Evolutionary conservation across 441 rosid genomes (phyloP), one percentile per base, ranked within the genome.

Genomic region (Codiaeum variegatum): DNA sequence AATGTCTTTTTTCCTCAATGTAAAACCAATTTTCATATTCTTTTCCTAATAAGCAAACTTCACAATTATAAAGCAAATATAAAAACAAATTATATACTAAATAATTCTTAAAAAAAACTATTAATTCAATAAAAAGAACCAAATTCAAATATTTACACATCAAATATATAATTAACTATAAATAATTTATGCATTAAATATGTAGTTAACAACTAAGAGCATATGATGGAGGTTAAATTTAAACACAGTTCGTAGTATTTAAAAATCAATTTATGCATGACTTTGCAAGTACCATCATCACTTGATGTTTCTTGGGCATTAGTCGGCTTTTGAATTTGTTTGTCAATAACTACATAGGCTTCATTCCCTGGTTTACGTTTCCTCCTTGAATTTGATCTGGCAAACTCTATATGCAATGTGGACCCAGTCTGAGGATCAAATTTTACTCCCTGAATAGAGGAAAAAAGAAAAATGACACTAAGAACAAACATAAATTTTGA

Each of bases 401-500:
- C 96, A 73, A 93, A 75, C 73, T 93, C 96, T 75, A 93, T 86
- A 85, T 87, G 98, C 77, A 91, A 78, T 72, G 72, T 78, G 31
- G 89, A 87, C 67, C 94, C 97, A 40, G 86, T 77, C 69, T 91
- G 96, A 63, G 92, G 98, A 80, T 90, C 97, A 76, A 93, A 93
- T 83, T 90, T 91, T 62, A 86, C 85, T 66, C 94, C 98, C 97
- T 91, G 63, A 34, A 77, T 40, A 77, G 52, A 65, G 69, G 44
- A 68, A 76, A 60, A 74, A 55, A 67, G 61, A 42, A 73, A 81
- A 56, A 61, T 34, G 72, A 26, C 54, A 52, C 23, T 31, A 31
- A 66, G 21, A 60, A 69, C 31, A 26, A 18, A 21, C 51, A 31
- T 7, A 15, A 23, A 42, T 67, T 63, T 65, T 24, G 58, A 65